Conservation (phyloP, 345 rosid species). For the Ricinus communis region DNA sequence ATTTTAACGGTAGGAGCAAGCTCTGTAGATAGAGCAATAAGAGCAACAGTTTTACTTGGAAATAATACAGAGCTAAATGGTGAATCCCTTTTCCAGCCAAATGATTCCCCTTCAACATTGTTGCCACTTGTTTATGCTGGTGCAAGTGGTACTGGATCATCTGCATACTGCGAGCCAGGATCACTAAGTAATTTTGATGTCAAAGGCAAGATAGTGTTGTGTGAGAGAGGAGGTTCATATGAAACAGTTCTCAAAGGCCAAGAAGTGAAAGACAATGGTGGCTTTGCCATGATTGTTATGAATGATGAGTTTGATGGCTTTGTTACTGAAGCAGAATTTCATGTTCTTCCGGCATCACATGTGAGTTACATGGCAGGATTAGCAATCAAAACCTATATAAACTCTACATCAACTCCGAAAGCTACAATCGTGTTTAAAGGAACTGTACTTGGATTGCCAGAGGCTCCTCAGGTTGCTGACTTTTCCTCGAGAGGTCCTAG, state of each 20-base stretch:
- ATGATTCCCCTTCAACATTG: neutral
- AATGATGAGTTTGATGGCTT: slow-evolving; percentile 1
- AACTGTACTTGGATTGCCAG: slow-evolving; percentile 3
- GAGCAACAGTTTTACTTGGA: slow-evolving; percentile 35
- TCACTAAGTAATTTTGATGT: slow-evolving; percentile 9
- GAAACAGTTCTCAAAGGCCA: neutral
- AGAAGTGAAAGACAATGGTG: slow-evolving; percentile 21
- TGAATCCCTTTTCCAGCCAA: slow-evolving; percentile 15
- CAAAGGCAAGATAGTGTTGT: slow-evolving; percentile 11
- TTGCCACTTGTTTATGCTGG: slow-evolving; percentile 17
- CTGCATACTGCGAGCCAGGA: neutral
- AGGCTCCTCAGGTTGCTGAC: slow-evolving; percentile 14
- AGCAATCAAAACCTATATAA: slow-evolving; percentile 10
- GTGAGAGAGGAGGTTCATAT: neutral
- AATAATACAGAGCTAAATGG: slow-evolving; percentile 12
- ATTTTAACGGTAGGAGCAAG: slow-evolving; percentile 40
- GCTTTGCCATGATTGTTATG: slow-evolving; percentile 20
- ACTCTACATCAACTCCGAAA: neutral
- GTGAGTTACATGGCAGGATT: slow-evolving; percentile 13
- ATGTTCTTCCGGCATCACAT: slow-evolving; percentile 16
- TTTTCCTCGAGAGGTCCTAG: slow-evolving; percentile 27
- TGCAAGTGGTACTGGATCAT: neutral
- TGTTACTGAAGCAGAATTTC: neutral
- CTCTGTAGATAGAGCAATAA: slow-evolving; percentile 30
- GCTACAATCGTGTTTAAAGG: slow-evolving; percentile 16